These are phyloP conservation scores for Phytophthora cactorum DNA, from an alignment of 352 stramenopile species.

Conservation along the genomic window DNA sequence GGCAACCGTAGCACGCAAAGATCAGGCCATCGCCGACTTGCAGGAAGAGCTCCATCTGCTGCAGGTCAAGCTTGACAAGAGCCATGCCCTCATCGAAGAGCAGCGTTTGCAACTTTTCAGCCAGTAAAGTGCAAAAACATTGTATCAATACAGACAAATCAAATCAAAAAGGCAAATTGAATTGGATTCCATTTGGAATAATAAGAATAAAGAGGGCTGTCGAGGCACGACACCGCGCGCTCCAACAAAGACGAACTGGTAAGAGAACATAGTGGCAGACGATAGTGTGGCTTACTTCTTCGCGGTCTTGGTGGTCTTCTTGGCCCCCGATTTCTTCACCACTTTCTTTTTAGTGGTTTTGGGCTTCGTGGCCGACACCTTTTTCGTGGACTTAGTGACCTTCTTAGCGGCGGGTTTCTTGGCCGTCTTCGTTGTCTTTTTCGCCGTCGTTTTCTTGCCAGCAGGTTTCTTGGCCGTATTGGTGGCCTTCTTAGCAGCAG, in stretches of 20 bases:
- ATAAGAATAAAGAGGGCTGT: constrained; percentile 62
- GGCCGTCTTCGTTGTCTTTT: constrained; percentile 39
- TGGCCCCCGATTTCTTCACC: constrained; percentile 68
- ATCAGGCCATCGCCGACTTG: constrained; percentile 65
- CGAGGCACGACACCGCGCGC: constrained; percentile 9
- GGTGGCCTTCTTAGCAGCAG: constrained; percentile 29
- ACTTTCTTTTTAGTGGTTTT: constrained; percentile 70
- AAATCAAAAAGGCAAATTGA: constrained; percentile 32
- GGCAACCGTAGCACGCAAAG: constrained; percentile 69
- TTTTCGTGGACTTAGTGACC: constrained; percentile 39
- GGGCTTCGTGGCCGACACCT: constrained; percentile 59
- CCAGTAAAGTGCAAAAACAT: constrained; percentile 16
- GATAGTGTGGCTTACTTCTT: constrained; percentile 42
- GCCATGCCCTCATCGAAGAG: constrained; percentile 74
- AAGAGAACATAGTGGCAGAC: constrained; percentile 22
- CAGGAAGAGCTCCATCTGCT: constrained; percentile 74
- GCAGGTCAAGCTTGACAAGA: constrained; percentile 82
- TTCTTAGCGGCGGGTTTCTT: constrained; percentile 42
- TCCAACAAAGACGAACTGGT: constrained; percentile 26
- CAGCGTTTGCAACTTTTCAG: constrained; percentile 75
- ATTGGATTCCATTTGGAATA: constrained; percentile 53
- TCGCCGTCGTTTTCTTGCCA: constrained; percentile 30
- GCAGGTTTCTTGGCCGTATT: constrained; percentile 28
- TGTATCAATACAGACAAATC: constrained; percentile 4
- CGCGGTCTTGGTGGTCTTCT: constrained; percentile 54